phyloP scores from a whole-genome alignment of 495 filamentous ascomycete genomes.

The Neurospora cerealis region DNA sequence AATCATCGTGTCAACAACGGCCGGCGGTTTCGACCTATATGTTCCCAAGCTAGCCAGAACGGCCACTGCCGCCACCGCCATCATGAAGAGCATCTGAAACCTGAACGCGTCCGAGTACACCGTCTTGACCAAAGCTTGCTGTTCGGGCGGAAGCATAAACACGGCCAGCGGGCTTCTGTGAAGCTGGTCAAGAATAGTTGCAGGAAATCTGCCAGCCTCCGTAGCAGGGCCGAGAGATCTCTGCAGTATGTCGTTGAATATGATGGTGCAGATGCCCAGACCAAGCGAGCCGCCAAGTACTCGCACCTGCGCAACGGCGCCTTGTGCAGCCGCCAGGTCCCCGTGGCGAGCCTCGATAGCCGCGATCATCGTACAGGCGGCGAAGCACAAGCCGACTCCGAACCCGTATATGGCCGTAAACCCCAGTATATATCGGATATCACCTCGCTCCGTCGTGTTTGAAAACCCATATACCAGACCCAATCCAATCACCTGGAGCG shows the following conservation, averaged over 20 bases:
- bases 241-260: constrained; percentile 25
- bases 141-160: background rate
- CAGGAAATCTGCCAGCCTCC: constrained; percentile 9
- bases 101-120: constrained; percentile 15
- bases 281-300: constrained; percentile 50
- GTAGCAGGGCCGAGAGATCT: background rate
- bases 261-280: constrained; percentile 35
- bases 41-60: constrained; percentile 19
- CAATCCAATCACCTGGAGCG: constrained; percentile 41
- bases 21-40: constrained; percentile 8
- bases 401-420: constrained; percentile 47
- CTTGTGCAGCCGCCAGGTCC: constrained; percentile 45
- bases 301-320: constrained; percentile 44
- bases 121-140: background rate
- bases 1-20: constrained; percentile 11
- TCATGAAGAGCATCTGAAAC: constrained; percentile 18
- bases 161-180: constrained; percentile 11
- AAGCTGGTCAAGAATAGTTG: constrained; percentile 5
- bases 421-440: constrained; percentile 32
- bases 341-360: constrained; percentile 34
- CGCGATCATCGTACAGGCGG: constrained; percentile 40
- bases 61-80: constrained; percentile 15
- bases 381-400: constrained; percentile 42
- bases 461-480: constrained; percentile 32
- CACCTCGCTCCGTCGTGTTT: constrained; percentile 22